Percentiles rank a stretch among this genome's conserved stretches.
These are phyloP conservation scores for Iris macrosiphon DNA, from an alignment of 106 monocot species.

Conservation along the genomic window DNA sequence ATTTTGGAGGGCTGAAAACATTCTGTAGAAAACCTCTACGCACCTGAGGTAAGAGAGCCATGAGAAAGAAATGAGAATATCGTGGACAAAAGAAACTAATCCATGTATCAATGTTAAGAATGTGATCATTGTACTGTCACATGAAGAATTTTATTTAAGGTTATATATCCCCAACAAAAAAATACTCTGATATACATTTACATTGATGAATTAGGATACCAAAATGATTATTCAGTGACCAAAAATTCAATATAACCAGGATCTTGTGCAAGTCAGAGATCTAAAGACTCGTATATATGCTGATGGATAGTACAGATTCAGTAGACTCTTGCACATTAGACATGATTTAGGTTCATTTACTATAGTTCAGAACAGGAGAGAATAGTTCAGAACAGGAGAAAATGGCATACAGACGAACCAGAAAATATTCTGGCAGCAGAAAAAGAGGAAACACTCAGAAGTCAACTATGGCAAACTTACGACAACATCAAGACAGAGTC, in stretches of 20 bases:
- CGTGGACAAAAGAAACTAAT: background rate
- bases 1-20: conserved; percentile 57
- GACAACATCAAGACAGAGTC: background rate
- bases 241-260: too few relatives aligned
- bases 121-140: background rate
- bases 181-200: background rate
- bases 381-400: background rate
- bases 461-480: background rate
- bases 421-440: too few relatives aligned
- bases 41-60: conserved; percentile 35
- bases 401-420: background rate
- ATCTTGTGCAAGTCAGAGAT: too few relatives aligned
- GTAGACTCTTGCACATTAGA: too few relatives aligned
- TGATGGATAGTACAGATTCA: too few relatives aligned
- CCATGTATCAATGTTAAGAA: background rate
- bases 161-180: background rate
- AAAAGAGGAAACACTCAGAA: background rate
- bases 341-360: too few relatives aligned
- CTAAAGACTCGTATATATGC: too few relatives aligned
- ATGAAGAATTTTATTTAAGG: background rate
- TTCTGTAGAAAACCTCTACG: conserved; percentile 44
- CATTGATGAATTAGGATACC: background rate
- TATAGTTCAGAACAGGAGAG: too few relatives aligned
- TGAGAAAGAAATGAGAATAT: conserved; percentile 5
- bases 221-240: too few relatives aligned